Evolutionary conservation across 495 filamentous ascomycete genomes (phyloP).

Genomic region (Mycothermus thermophilus): DNA sequence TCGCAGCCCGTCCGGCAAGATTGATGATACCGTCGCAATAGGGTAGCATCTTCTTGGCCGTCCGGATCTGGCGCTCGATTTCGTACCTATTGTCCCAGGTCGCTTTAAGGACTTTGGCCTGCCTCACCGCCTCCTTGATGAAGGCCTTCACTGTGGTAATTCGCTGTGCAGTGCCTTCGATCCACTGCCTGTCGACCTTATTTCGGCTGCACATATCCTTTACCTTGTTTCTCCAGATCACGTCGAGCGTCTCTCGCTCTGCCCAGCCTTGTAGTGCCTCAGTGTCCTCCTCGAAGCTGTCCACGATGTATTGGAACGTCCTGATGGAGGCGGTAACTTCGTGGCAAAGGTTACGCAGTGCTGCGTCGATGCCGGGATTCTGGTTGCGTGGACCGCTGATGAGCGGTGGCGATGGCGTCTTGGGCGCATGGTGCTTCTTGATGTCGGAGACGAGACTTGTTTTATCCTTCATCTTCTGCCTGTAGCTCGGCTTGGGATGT

Average conservation of each 20-base stretch:
- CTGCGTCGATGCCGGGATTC: conserved; percentile 7
- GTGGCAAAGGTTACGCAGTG: conserved; percentile 7
- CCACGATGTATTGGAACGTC: conserved; percentile 4
- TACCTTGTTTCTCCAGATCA: conserved; percentile 12
- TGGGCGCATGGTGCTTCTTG: not conserved
- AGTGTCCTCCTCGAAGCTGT: conserved; percentile 8
- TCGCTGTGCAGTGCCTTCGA: conserved; percentile 1
- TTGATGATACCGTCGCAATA: conserved; percentile 9
- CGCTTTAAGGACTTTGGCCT: not conserved
- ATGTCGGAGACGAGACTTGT: not conserved
- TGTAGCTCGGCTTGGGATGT: not conserved
- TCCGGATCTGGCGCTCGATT: conserved; percentile 8
- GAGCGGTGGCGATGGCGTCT: not conserved
- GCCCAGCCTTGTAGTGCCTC: conserved; percentile 7
- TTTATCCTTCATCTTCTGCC: not conserved
- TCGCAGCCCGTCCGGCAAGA: conserved; percentile 5
- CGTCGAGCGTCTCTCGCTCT: conserved; percentile 10
- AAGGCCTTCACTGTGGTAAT: not conserved
- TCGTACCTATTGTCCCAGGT: not conserved
- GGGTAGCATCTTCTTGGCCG: conserved; percentile 9
- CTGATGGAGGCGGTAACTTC: conserved; percentile 4
- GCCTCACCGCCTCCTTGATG: conserved; percentile 4
- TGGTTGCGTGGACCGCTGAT: not conserved
- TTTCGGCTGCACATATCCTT: conserved; percentile 3
- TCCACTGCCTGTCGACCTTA: conserved; percentile 1